phyloP scores from a whole-genome alignment of 495 filamentous ascomycete species.

The Thozetella sp. region DNA sequence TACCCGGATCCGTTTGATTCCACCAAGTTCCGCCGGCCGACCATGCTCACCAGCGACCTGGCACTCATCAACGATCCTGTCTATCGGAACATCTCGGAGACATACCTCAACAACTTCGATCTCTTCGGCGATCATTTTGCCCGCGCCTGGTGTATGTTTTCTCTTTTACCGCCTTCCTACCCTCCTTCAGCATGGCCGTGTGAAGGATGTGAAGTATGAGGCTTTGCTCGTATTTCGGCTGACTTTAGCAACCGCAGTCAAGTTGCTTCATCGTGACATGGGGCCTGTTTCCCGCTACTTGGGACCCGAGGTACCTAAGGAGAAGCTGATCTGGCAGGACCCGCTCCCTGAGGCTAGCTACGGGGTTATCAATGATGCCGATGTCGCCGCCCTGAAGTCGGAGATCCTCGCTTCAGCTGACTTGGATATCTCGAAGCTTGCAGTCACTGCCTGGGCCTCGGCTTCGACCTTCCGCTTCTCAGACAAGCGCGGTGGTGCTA shows the following conservation, averaged over 20 bases:
- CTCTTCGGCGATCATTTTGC: constrained; percentile 66
- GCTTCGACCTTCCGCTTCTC: constrained; percentile 72
- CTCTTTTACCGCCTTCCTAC: no score
- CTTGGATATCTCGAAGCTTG: constrained; percentile 53
- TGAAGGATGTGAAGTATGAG: no score
- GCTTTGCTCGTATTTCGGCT: no score
- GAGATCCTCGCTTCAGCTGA: constrained; percentile 62
- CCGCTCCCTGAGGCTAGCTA: constrained; percentile 59
- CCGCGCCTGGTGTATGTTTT: constrained; percentile 75
- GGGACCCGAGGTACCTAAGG: constrained; percentile 68
- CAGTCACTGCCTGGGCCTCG: constrained; percentile 67
- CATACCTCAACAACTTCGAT: constrained; percentile 64
- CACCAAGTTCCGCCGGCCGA: constrained; percentile 64
- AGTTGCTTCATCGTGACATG: constrained; percentile 75
- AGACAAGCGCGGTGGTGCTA: constrained; percentile 78
- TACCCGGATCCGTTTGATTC: constrained; percentile 68
- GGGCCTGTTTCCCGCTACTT: constrained; percentile 67
- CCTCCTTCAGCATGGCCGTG: no score
- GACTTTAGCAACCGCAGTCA: no score
- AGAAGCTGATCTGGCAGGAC: constrained; percentile 68
- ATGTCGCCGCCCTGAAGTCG: constrained; percentile 63
- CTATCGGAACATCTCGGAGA: constrained; percentile 73
- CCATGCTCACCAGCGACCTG: constrained; percentile 72
- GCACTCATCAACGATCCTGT: constrained; percentile 65
- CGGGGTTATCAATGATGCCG: constrained; percentile 57